Base-by-base conservation (phyloP, 2,329 filamentous ascomycete species). In the Tolypocladium inflatum region DNA sequence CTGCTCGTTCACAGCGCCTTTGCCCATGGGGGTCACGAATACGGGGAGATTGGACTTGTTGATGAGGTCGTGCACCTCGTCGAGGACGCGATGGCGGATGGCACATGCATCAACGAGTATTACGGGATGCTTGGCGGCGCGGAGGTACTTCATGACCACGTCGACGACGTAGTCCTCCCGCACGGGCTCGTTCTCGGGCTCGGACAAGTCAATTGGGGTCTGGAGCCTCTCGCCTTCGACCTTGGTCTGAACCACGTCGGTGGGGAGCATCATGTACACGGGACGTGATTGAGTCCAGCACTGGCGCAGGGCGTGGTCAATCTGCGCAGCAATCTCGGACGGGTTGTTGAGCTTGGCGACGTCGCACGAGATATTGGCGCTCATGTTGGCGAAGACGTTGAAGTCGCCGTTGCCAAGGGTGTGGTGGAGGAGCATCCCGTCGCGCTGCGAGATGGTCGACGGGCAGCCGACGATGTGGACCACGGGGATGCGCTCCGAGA, bases 11-110 rank as follows among this genome's bases (percentile, higher is more conserved):
- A 96, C 82, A 23, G 89, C 88, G 21, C 90, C 84, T 75, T 96
- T 96, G 53, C 91, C 91, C 88, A 95, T 95, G 2, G 91, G 90
- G 0, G 90, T 88, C n/a, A 92, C 89, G 65, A 94, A 95, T 0
- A 89, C 87, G 5, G 91, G 91, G 9, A 96, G 76, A 4, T 83
- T 78, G 1, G 89, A 89, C 71, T 87, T 89, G 60, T 86, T 78
- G 55, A 95, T 76, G 19, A 96, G 77, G 9, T 83, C 81, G 64
- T 89, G 84, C 21, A 91, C 85, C 71, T 94, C 90, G 1, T 83
- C 72, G 1, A 92, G 72, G 19, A 88, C 87, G 48, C 86, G 80
- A 68, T 94, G 89, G 39, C 90, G 85, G 62, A 91, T 85, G 13
- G 90, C 88, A 66, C 90, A 94, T 39, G 89, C 89, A 70, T 96